Evolutionary conservation across 768 basidiomycete species (phyloP), one percentile per base, ranked within the genome.

Genomic region (Zangia roseola): DNA sequence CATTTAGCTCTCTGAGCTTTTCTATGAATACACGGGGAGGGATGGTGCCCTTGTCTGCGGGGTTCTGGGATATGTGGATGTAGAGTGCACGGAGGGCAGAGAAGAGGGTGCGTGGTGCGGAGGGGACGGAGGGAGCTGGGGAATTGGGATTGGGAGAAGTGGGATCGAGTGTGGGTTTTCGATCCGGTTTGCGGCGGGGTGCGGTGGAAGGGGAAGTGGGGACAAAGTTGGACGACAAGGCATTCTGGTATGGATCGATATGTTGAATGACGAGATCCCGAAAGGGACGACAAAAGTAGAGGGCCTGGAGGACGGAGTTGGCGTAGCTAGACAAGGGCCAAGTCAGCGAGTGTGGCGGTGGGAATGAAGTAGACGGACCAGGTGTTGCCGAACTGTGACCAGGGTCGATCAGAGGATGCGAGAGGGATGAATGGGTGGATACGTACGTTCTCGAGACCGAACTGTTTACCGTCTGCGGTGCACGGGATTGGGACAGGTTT

Each of bases 391-490:
- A 95, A 97, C 92, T 95, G 55, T 17, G 44, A 17, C 34, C 23
- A 40, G n/a, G 42, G 9, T 20, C 23, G 52, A 43, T 58, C 35
- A 61, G 46, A 34, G 21, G 45, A 33, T 45, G 49, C 42, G 12
- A 19, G 39, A 25, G 43, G 6, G 24, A 52, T 43, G 31, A 31
- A 39, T 39, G n/a, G 45, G 23, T 41, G 38, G 34, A 19, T 17
- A 81, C 93, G 62, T 68, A 94, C 93, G 69, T 98, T 98, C 77
- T 97, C 95, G 45, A 97, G 75, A n/a, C 95, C 95, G 75, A 94
- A 95, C 64, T 83, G 86, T 77, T 93, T 92, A 50, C 79, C 81
- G 69, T 90, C 88, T 49, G 89, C 82, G 25, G 60, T 54, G 14
- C 81, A 74, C 40, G 76, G 73, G 52, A 73, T 59, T 33, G 73